Conservation (phyloP, 208 protist genomes). For the Angomonas deanei region DNA sequence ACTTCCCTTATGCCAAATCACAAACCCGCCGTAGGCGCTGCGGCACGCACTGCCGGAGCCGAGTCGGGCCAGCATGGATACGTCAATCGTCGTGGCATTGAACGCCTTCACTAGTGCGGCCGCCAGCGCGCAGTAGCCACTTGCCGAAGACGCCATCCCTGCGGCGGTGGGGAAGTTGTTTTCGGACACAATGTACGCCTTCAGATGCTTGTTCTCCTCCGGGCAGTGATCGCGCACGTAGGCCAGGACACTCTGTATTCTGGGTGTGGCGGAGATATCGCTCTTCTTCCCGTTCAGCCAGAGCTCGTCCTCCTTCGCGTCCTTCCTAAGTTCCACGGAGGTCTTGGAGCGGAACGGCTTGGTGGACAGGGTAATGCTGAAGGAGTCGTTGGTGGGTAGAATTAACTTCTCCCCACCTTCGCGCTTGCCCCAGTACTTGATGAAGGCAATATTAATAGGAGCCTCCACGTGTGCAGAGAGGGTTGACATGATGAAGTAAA, state of each 20-base stretch:
- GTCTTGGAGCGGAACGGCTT: slow-evolving; percentile 94
- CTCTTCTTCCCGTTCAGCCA: slow-evolving; percentile 94
- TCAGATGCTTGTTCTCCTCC: slow-evolving; percentile 29
- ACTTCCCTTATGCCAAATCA: slow-evolving; percentile 95
- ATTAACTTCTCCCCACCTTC: slow-evolving; percentile 90
- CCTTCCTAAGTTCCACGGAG: slow-evolving; percentile 75
- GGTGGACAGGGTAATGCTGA: slow-evolving; percentile 95
- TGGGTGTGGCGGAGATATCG: slow-evolving; percentile 57
- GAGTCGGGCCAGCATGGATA: slow-evolving; percentile 89
- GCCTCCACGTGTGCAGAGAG: slow-evolving; percentile 64
- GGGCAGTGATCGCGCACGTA: slow-evolving; percentile 50
- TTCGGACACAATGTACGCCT: slow-evolving; percentile 91
- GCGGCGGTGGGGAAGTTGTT: slow-evolving; percentile 99
- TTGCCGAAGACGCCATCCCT: slow-evolving; percentile 98
- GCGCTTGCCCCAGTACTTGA: slow-evolving; percentile 99
- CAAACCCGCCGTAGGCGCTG: slow-evolving; percentile 97
- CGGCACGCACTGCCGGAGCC: slow-evolving; percentile 97
- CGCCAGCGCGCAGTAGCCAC: slow-evolving; percentile 95
- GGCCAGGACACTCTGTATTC: slow-evolving; percentile 75
- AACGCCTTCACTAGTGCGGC: slow-evolving; percentile 75
- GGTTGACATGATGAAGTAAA: neutral
- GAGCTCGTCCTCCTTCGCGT: slow-evolving; percentile 78
- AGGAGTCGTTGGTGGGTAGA: slow-evolving; percentile 96
- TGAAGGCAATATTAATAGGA: slow-evolving; percentile 99
- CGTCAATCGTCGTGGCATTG: slow-evolving; percentile 50